A percentile compares a stretch with the other conserved stretches of the same genome.
These are phyloP conservation scores for Fusarium veterinarium DNA, from an alignment of 2,329 filamentous ascomycete genomes.

Conservation along the genomic window DNA sequence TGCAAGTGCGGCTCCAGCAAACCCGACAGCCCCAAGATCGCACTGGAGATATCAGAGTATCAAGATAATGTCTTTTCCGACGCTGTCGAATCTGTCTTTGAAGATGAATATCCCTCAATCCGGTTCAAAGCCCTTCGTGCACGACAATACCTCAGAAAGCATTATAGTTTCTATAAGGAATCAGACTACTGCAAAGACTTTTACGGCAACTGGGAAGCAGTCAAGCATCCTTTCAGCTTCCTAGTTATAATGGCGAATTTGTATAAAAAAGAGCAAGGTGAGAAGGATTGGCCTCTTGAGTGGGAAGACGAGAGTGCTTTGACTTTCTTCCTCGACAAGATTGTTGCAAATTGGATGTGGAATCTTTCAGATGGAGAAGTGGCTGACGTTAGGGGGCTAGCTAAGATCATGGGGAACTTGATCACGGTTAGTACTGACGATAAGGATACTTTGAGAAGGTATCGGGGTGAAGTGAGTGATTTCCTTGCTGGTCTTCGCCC, in stretches of 20 bases:
- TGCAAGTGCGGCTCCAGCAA: background rate
- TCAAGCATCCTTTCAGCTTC: background rate
- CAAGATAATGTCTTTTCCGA: background rate
- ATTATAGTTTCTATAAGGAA: background rate
- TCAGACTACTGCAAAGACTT: background rate
- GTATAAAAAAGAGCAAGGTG: background rate
- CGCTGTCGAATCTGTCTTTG: background rate
- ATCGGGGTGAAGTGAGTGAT: background rate
- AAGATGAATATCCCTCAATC: background rate
- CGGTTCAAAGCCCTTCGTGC: background rate
- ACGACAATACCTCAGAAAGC: background rate
- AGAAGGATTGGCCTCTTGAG: background rate
- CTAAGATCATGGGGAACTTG: background rate
- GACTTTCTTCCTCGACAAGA: too few relatives aligned
- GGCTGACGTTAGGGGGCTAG: background rate
- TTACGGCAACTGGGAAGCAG: background rate
- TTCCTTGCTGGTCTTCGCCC: background rate
- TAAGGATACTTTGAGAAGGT: too few relatives aligned
- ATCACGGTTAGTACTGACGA: too few relatives aligned
- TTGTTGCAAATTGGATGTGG: background rate
- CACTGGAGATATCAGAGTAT: background rate
- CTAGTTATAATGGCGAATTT: accelerated
- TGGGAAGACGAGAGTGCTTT: background rate
- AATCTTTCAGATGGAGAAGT: background rate
- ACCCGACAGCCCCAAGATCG: too few relatives aligned